Evolutionary conservation across 176 grass and related monocot species (phyloP), one percentile per base, ranked within the genome.

Genomic region (Melocanna baccifera): DNA sequence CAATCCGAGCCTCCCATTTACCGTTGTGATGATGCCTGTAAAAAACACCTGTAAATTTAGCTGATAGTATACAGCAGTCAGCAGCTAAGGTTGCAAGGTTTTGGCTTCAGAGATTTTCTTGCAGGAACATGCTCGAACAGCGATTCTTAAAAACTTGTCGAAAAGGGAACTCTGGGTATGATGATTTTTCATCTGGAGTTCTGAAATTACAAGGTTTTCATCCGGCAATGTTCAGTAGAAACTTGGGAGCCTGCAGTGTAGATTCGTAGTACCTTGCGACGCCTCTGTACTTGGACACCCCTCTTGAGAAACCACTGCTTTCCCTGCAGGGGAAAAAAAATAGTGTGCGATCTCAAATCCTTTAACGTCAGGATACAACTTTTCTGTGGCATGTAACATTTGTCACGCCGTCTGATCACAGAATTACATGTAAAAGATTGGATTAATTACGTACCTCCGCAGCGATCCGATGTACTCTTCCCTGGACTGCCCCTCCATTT

Each of bases 201-300:
- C 6, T 53, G 15, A 5, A 19, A 53, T 22, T n/a, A 40, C 4
- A 70, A 25, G 0, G 14, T 20, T 4, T 67, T 43, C 40, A 52
- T 62, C 52, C 47, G 51, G 30, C 16, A 13, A 85, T 48, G 34
- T 58, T 65, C 11, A 9, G 72, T 14, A 28, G 2, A 63, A 65
- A 40, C 8, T 23, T 65, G 57, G 57, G 20, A 43, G 45, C 4
- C 11, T 69, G 22, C 12, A 18, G 26, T 48, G 25, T 26, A 46
- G 13, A 82, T 53, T 12, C 32, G 18, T 26, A 32, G 13, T 80
- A 89, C 92, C 89, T 92, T 62, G 92, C 92, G 22, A 92, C 92
- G 8, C 92, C 92, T 81, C 92, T 92, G 82, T 92, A 94, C 57
- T 92, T 94, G 52, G 92, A 92, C 45, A 92, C 92, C 14, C 92